A percentile compares a stretch with the other conserved stretches of the same genome.
Evolutionary conservation across 2,329 filamentous ascomycete genomes (phyloP).

Genomic region (Aspergillus hortae): DNA sequence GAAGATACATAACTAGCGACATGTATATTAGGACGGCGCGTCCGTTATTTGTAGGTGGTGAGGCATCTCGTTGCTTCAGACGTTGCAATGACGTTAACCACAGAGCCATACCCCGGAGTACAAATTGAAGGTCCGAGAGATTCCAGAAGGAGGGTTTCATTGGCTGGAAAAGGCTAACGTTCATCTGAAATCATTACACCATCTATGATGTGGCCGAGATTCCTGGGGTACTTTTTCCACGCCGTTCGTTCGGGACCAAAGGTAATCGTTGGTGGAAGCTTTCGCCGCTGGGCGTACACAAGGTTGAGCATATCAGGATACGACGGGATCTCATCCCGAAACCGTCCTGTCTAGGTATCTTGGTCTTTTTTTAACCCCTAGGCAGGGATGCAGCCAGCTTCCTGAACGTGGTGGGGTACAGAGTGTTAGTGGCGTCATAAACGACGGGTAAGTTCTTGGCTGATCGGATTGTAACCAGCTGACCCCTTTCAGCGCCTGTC

Average conservation of each 20-base stretch:
- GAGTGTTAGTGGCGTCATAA: not conserved
- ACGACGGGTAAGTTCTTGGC: not conserved
- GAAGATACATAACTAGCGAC: not conserved
- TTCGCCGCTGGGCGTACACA: no score
- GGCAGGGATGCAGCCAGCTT: not conserved
- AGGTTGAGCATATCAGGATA: no score
- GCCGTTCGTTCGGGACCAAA: no score
- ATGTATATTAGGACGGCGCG: not conserved
- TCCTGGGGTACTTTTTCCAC: not conserved
- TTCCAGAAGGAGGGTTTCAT: not conserved
- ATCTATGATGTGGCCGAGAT: slow-evolving; percentile 4
- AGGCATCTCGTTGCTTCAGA: not conserved
- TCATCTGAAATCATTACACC: slow-evolving; percentile 3
- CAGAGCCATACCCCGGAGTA: not conserved
- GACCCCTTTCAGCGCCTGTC: no score
- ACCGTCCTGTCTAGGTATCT: no score
- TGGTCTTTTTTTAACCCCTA: no score
- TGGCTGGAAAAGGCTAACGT: not conserved
- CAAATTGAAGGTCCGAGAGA: not conserved
- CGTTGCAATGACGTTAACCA: slow-evolving; percentile 1
- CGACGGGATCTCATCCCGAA: no score
- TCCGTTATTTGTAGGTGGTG: not conserved
- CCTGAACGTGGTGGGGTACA: not conserved
- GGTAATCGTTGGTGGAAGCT: no score
- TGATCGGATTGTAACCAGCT: not conserved